Base-by-base conservation (phyloP, 225 moss, liverwort and hornwort genomes). In the Pleurozium schreberi region DNA sequence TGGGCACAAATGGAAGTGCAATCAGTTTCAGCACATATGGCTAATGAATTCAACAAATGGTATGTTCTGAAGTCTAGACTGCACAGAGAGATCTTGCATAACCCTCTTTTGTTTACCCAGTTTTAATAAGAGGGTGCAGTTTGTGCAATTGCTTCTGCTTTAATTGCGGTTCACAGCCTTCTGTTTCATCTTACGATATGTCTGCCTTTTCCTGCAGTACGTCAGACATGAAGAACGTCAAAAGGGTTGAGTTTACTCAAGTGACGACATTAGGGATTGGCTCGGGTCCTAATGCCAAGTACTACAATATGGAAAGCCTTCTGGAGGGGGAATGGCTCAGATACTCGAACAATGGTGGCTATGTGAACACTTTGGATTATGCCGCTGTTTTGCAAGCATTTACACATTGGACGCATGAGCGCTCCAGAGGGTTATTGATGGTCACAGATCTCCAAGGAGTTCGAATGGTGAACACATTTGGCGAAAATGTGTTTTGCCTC, bases 1-100 rank as follows among this genome's bases (percentile, higher is more conserved):
- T 90, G 93, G 70, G 95, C 95, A 78, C 98, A 98, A 95, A 98
- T 97, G 98, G 98, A 98, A 87, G 98, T 97, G 53, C 98, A 98
- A 89, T 93, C 97, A 84, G 97, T 98, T 52, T 95, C 98, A 30
- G 97, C 94, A 20, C 98, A 95, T 13, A 96, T 98, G 98, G 98
- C 98, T 15, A 92, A 94, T 59, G 97, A 97, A 79, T 98, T 98
- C 91, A 98, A 97, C 86, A 85, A 86, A 36, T 90, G 85, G 94
- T 94, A 88, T n/a, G 81, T 49, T 58, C 68, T 85, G n/a, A 43
- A 71, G 66, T 57, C 49, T 43, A 57, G 14, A 28, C 65, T 76
- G 58, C 28, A 13, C 63, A 13, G n/a, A 66, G 58, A 53, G 28
- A 26, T 79, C 25, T 60, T 60, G 69, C 31, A 14, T 60, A 12